Base-by-base conservation (phyloP, 2,329 filamentous ascomycete species). In the Fusarium multiceps region DNA sequence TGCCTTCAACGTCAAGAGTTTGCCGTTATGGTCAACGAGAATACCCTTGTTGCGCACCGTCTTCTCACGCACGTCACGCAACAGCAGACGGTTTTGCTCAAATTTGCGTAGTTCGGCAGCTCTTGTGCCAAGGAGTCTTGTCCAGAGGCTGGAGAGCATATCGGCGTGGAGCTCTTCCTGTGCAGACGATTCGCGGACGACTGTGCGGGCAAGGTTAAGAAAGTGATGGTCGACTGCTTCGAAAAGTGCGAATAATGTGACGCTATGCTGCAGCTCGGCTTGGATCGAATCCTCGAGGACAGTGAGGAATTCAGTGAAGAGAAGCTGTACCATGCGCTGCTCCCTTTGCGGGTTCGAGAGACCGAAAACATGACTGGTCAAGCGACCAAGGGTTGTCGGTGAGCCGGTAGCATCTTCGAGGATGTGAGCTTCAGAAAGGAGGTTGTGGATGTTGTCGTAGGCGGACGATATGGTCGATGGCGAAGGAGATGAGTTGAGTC, bases 191-290 rank as follows among this genome's bases (percentile, higher is more conserved):
- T 98, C 94, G 74, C 93, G 92, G 58, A 93, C 91, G 12, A 97
- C 94, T 7, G 90, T 92, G 65, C 94, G 91, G 68, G 93, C 93
- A 1, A 98, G 86, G 78, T 96, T 97, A 66, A 94, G 87, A 80
- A 98, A 97, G 78, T 97, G 93, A 55, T 90, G 88, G 81, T 98
- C 95, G 72, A 98, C 94, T 63, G 90, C 88, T 78, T 97, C 94
- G 79, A 98, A 98, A n/a, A 97, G 89, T 6, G 88, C 88, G 79
- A 97, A 97, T 16, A 98, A 88, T 2, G 89, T 88, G 3, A 94
- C 88, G 42, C 91, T 92, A 80, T 95, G 91, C 56, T 90, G 90
- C 21, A 98, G 85, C 80, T 98, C 94, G 70, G 88, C 91, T 74
- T 91, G 89, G 78, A 98, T 97, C 63, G 92, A 92, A 68, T 97